phyloP scores from a whole-genome alignment of 192 early-diverging fungal genomes.

The Backusella liffmaniae region DNA sequence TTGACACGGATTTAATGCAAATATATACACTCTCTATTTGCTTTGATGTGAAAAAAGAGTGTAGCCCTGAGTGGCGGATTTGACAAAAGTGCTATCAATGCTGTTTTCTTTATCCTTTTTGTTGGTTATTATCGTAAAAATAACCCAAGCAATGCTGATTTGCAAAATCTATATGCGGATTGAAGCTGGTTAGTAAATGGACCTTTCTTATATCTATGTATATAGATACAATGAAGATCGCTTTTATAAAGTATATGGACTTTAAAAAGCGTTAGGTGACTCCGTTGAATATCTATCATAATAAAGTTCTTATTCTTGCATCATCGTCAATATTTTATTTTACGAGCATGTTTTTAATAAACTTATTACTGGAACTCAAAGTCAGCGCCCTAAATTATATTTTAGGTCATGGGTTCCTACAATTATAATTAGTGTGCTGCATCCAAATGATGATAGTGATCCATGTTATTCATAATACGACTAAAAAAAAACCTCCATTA shows the following conservation, averaged over 20 bases:
- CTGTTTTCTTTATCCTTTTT: neutral
- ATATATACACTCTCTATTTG: neutral
- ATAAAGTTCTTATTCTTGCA: too few relatives aligned
- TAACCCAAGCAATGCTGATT: too few relatives aligned
- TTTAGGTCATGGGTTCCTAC: neutral
- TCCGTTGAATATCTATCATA: neutral
- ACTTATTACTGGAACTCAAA: too few relatives aligned
- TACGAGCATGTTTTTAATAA: too few relatives aligned
- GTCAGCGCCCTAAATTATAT: neutral
- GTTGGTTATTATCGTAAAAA: too few relatives aligned
- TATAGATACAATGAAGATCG: neutral
- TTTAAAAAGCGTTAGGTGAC: neutral
- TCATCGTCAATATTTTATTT: too few relatives aligned
- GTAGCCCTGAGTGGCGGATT: neutral
- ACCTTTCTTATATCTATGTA: too few relatives aligned
- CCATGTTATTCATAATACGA: neutral
- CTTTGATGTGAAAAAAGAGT: neutral
- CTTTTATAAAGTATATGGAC: neutral
- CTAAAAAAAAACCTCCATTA: neutral
- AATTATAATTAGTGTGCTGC: neutral
- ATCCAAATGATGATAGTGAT: neutral
- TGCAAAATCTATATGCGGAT: too few relatives aligned
- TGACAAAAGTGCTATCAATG: neutral
- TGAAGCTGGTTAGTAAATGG: too few relatives aligned
- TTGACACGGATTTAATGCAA: neutral